These are phyloP conservation scores for Gossypium raimondii DNA, from an alignment of 345 rosid species.

Conservation along the genomic window DNA sequence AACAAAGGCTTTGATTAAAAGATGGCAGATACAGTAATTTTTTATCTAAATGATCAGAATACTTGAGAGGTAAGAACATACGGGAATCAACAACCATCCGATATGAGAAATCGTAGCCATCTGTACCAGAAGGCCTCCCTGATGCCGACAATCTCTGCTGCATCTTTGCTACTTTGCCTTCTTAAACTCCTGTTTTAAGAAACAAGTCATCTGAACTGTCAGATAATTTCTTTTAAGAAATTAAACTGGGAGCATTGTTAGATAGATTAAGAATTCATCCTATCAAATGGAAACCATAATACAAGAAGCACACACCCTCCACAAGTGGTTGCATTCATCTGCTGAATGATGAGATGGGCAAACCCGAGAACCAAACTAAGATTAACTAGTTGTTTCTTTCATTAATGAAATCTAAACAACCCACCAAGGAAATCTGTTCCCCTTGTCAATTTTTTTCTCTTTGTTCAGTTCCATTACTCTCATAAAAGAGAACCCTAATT, in stretches of 20 bases:
- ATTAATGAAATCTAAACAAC: neutral
- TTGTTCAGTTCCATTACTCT: neutral
- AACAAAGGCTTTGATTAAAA: neutral
- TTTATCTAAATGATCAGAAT: neutral
- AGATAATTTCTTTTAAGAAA: neutral
- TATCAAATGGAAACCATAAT: neutral
- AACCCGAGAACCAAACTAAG: neutral
- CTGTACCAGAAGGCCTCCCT: constrained; percentile 68
- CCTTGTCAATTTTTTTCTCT: neutral
- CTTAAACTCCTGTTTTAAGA: neutral
- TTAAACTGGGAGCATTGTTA: neutral
- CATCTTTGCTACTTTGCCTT: constrained; percentile 3
- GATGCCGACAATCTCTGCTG: constrained; percentile 13
- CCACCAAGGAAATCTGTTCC: neutral
- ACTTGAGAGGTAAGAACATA: constrained; percentile 24
- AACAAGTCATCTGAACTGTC: neutral
- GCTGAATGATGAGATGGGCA: neutral
- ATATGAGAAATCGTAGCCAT: constrained; percentile 80
- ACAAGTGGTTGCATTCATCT: neutral
- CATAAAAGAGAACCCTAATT: neutral
- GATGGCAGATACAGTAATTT: neutral
- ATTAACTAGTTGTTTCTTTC: neutral
- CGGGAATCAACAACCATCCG: constrained; percentile 92
- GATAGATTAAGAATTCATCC: neutral
- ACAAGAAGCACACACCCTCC: neutral